Base-by-base conservation (phyloP, 441 rosid species). In the Arabidopsis hybrid region DNA sequence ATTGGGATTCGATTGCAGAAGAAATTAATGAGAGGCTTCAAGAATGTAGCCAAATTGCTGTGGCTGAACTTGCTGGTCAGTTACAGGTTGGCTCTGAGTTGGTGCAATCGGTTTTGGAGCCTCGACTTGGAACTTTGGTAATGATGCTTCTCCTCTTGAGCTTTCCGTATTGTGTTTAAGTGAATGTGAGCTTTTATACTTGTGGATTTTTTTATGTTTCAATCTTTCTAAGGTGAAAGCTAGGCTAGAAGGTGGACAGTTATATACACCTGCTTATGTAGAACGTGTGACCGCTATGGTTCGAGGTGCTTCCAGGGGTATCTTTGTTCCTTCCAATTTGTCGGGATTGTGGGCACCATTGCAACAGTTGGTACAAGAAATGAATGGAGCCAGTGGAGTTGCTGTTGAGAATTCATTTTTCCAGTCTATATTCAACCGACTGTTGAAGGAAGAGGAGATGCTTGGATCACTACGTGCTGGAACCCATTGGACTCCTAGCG, bases 401-500 rank as follows among this genome's bases (percentile, higher is more conserved):
- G 85, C 95, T 51, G 80, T 90, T 63, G 99, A 92, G 50, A 81
- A 85, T 74, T 86, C 99, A 11, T 95, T 92, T 84, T 90, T 95
- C 67, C 98, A 92, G 71, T 88, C 98, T 73, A 69, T 87, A 71
- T 95, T 95, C 68, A 95, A 91, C 82, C 90, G 89, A 17, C 64
- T 91, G 66, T 71, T 87, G 78, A 95, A 92, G 84, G 92, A 85
- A 79, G 95, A 88, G 10, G 86, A 92, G 84, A 84, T 95, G 83
- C 89, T 91, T 60, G 99, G 98, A 75, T 88, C 97, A 51, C 88
- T 95, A 70, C 97, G 99, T 73, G 98, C 99, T 40, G 99, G 98
- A 77, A 87, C 90, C 72, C 95, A 92, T 73, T 95, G 98, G 99
- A 95, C 96, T 51, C 98, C 99, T 60, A 82, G 79, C 76, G 99